Evolutionary conservation across 805 yeast species (phyloP).

Genomic region (Metschnikowia sp.): DNA sequence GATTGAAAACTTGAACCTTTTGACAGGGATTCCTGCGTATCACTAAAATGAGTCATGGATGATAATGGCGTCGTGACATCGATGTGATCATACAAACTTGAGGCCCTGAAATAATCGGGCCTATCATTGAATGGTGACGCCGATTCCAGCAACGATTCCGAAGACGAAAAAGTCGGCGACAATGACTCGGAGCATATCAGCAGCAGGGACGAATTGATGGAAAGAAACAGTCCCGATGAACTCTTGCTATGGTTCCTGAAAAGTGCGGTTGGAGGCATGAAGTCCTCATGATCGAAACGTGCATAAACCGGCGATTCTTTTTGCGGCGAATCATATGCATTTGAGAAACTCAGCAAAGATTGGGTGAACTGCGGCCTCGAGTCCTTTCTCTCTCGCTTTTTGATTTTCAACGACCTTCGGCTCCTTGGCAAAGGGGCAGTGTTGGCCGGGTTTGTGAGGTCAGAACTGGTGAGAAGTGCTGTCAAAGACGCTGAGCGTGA

Average conservation of each 20-base stretch:
- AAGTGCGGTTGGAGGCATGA: slow-evolving; percentile 18
- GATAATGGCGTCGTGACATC: slow-evolving; percentile 1
- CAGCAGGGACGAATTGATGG: slow-evolving; percentile 30
- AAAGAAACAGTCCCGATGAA: slow-evolving; percentile 17
- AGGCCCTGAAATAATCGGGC: slow-evolving; percentile 24
- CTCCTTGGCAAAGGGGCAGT: slow-evolving; percentile 11
- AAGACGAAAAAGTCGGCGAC: slow-evolving; percentile 24
- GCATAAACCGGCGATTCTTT: slow-evolving; percentile 8
- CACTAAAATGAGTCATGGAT: not conserved
- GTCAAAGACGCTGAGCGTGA: slow-evolving; percentile 17
- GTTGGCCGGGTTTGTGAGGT: slow-evolving; percentile 2
- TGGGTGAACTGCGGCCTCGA: slow-evolving; percentile 12
- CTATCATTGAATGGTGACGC: slow-evolving; percentile 25
- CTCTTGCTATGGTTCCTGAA: slow-evolving; percentile 17
- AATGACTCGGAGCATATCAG: slow-evolving; percentile 27
- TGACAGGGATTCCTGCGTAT: not conserved
- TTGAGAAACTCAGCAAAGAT: slow-evolving; percentile 6
- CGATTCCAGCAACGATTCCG: slow-evolving; percentile 29
- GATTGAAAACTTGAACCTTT: too few relatives aligned
- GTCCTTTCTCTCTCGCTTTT: slow-evolving; percentile 14
- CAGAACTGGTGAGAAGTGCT: slow-evolving; percentile 11
- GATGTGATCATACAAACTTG: not conserved
- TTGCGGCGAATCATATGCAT: slow-evolving; percentile 6
- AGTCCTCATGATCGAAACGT: slow-evolving; percentile 14
- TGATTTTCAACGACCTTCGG: slow-evolving; percentile 14